Evolutionary conservation across 2,329 filamentous ascomycete species (phyloP).

Genomic region (Ophiostoma himal-ulmi): DNA sequence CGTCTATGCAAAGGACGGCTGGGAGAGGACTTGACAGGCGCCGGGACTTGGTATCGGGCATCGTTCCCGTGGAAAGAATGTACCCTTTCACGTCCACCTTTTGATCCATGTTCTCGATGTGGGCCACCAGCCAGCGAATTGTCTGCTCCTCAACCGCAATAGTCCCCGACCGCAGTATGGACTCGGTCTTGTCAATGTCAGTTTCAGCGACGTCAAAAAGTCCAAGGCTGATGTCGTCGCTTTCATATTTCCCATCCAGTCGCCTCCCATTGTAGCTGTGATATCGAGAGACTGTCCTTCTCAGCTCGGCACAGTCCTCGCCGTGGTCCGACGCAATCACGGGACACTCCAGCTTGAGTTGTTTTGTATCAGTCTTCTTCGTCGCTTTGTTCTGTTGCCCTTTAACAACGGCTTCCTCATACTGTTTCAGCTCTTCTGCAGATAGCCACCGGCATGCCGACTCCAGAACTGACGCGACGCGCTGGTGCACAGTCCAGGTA

Average conservation of each 20-base stretch:
- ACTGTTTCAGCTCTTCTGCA: background rate
- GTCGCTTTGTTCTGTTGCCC: background rate
- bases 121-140: background rate
- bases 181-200: too few relatives aligned
- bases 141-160: slow-evolving; percentile 19
- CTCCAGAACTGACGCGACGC: slow-evolving; percentile 16
- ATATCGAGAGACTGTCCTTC: background rate
- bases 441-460: background rate
- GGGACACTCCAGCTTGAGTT: background rate
- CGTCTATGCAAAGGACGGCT: background rate
- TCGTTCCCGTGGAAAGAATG: too few relatives aligned
- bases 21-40: slow-evolving; percentile 21
- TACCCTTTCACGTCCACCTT: background rate
- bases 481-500: slow-evolving; percentile 19
- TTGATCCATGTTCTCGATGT: slow-evolving; percentile 1
- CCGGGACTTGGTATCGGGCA: background rate
- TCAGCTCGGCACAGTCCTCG: slow-evolving; percentile 22
- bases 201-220: background rate
- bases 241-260: background rate
- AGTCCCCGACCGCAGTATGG: slow-evolving; percentile 7
- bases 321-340: background rate
- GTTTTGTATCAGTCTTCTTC: background rate
- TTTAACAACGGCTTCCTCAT: background rate
- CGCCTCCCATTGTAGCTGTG: background rate
- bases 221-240: background rate